A percentile compares a stretch with the other conserved stretches of the same genome.
These are phyloP conservation scores for Erysimum pusillum DNA, from an alignment of 441 rosid species.

Conservation along the genomic window DNA sequence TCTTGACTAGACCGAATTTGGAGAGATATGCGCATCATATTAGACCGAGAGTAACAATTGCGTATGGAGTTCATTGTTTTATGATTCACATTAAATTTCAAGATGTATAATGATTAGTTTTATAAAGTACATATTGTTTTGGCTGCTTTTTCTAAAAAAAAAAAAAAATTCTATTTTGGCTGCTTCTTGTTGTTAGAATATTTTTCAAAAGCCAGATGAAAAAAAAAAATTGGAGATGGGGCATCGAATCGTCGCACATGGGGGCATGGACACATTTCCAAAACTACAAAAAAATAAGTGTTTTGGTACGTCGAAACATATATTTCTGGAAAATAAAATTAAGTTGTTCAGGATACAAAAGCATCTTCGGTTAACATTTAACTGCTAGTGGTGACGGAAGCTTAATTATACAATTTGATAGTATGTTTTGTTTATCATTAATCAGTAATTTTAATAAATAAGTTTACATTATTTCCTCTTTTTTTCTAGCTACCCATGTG, in stretches of 20 bases:
- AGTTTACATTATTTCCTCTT: background rate
- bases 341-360: slow-evolving; percentile 38
- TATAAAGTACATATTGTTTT: slow-evolving; percentile 20
- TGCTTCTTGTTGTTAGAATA: slow-evolving; percentile 44
- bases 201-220: slow-evolving; percentile 21
- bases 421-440: slow-evolving; percentile 4
- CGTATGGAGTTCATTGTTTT: slow-evolving; percentile 9
- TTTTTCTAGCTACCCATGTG: slow-evolving; percentile 45
- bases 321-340: slow-evolving; percentile 13
- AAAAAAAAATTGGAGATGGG: slow-evolving; percentile 46
- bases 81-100: slow-evolving; percentile 20
- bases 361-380: slow-evolving; percentile 53
- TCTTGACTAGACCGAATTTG: slow-evolving; percentile 2
- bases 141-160: slow-evolving; percentile 31
- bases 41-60: slow-evolving; percentile 21
- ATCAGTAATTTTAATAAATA: background rate
- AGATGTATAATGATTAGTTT: slow-evolving; percentile 21
- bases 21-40: slow-evolving; percentile 12
- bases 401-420: slow-evolving; percentile 8
- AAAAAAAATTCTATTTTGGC: slow-evolving; percentile 17
- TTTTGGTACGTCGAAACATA: slow-evolving; percentile 37
- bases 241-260: slow-evolving; percentile 78
- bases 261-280: slow-evolving; percentile 52
- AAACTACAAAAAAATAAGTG: slow-evolving; percentile 38
- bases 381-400: slow-evolving; percentile 41